phyloP scores from a whole-genome alignment of 345 rosid genomes.

The Trapa bicornis region DNA sequence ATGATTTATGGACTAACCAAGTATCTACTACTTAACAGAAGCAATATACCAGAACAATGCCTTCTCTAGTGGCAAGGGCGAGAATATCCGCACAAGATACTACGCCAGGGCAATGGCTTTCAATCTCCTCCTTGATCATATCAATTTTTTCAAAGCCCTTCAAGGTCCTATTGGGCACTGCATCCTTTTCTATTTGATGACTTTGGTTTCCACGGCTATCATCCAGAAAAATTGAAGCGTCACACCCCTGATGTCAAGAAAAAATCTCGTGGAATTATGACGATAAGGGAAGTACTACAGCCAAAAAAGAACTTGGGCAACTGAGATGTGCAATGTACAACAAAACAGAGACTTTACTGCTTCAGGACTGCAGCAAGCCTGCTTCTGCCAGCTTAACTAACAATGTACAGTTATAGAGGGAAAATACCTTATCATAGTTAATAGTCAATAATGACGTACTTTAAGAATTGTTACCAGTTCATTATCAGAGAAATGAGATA shows the following conservation, averaged over 20 bases:
- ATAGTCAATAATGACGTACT: background rate
- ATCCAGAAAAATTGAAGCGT: conserved; percentile 32
- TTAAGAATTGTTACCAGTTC: background rate
- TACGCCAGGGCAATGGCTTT: conserved; percentile 22
- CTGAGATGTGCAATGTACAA: background rate
- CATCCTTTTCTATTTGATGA: conserved; percentile 19
- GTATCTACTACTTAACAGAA: background rate
- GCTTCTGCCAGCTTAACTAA: background rate
- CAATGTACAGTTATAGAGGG: background rate
- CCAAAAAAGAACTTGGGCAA: background rate
- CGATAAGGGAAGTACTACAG: background rate
- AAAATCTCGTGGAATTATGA: background rate
- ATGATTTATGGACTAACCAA: background rate
- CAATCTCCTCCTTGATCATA: conserved; percentile 19
- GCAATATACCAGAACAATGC: conserved; percentile 17
- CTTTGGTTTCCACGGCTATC: conserved; percentile 23
- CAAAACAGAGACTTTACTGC: background rate
- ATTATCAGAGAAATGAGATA: background rate
- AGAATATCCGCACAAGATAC: conserved; percentile 29
- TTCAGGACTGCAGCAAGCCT: background rate
- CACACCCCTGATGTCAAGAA: conserved; percentile 28
- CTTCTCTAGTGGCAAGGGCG: conserved; percentile 28
- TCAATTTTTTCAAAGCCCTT: conserved; percentile 20
- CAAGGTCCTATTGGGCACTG: conserved; percentile 17
- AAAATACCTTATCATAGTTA: background rate